Evolutionary conservation across 768 basidiomycete genomes (phyloP), one percentile per base, ranked within the genome.

Genomic region (Rhizopogon vulgaris): DNA sequence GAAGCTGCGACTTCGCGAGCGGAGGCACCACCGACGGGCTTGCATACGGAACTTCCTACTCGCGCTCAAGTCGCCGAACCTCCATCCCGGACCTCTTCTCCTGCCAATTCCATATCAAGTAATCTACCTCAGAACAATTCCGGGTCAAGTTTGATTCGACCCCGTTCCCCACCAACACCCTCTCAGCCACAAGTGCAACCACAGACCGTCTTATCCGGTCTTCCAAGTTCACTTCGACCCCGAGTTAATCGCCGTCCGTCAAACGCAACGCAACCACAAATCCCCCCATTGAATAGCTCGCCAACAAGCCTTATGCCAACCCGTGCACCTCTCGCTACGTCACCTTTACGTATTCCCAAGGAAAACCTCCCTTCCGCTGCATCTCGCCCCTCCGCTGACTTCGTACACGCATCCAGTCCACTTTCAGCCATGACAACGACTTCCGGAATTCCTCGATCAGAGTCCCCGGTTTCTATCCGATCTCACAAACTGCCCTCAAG

Each of bases 221-320:
- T 67, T 25, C 67, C 71, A 37, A 65, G 63, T 34, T 58, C 70
- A 6, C 48, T 73, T 42, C 61, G 73, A 48, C 69, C 73, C 8
- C 62, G 73, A 14, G 58, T 65, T 45, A 61, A 48, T 10, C 71
- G 76, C 43, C 70, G 73, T 12, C 79, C 78, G 9, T 76, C 77
- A 9, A 74, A 78, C 54, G 71, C 73, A 17, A 68, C 73, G 25
- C 51, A 66, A 9, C 67, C 69, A 8, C 45, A 34, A 10, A 24
- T 10, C 18, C 66, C 67, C 52, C 72, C 63, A 14, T 52, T 60
- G 9, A 59, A 71, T 12, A 36, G 50, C 11, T 34, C 61, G 52
- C 57, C 63, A n/a, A 48, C 59, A n/a, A 61, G 60, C 42, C 64
- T 66, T 46, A 38, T 63, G 49, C 64, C 58, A 41, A 47, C 55